Evolutionary conservation across 1,284 basidiomycete genomes (phyloP).

Genomic region (Marasmius tenuissimus): DNA sequence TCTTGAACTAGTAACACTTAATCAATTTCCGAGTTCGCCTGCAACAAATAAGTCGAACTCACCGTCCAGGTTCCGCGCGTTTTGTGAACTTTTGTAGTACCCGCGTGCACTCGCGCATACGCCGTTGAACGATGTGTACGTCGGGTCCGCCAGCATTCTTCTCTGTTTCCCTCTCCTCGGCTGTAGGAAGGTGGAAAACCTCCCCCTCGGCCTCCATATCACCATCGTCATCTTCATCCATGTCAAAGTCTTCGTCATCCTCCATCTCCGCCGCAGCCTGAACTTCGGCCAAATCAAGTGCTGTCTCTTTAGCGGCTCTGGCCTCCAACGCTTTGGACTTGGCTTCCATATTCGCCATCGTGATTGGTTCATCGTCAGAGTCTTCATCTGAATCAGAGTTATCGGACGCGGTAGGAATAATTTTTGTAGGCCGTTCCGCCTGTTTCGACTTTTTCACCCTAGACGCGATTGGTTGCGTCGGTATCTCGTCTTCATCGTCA

Average conservation of each 20-base stretch:
- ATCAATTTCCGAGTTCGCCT: conserved; percentile 2
- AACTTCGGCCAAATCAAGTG: conserved; percentile 66
- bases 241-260: conserved; percentile 36
- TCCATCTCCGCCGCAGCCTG: conserved; percentile 50
- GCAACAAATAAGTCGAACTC: conserved; percentile 25
- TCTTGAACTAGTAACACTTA: conserved; percentile 57
- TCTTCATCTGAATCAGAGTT: conserved; percentile 43
- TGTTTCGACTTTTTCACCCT: conserved; percentile 55
- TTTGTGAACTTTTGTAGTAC: conserved; percentile 78
- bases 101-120: conserved; percentile 87
- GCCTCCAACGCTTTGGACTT: conserved; percentile 73
- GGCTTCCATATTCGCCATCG: conserved; percentile 76
- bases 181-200: conserved; percentile 76
- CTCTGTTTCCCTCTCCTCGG: conserved; percentile 82
- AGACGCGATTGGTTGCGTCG: conserved; percentile 23
- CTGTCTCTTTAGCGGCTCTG: conserved; percentile 63
- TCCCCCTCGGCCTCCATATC: conserved; percentile 61
- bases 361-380: conserved; percentile 60
- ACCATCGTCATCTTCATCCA: conserved; percentile 56
- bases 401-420: conserved; percentile 51
- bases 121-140: conserved; percentile 81
- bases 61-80: conserved; percentile 73
- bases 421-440: conserved; percentile 44
- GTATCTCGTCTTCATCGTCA: conserved; percentile 56
- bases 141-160: conserved; percentile 73